Base-by-base conservation (phyloP, 108 stramenopile genomes). In the Fistulifera pelliculosa region DNA sequence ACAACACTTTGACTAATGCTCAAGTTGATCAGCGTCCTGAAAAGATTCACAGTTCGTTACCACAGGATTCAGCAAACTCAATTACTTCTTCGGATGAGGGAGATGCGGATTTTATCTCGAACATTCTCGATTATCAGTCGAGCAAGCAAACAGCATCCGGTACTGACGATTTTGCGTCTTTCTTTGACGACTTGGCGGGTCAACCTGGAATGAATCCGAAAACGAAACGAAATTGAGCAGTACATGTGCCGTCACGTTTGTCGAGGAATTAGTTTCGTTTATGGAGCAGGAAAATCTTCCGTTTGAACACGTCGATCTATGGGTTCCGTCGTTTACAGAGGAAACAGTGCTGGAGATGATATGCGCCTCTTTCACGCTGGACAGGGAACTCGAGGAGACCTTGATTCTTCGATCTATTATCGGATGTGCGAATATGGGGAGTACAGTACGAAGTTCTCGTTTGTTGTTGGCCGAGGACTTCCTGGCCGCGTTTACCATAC, bases 241-340 rank as follows among this genome's bases (percentile, higher is more conserved):
- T 49, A 45, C 16, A 17, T 45, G 44, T 21, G 48, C 25, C 6
- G 74, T 74, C n/a, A 65, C 64, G 35, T 83, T 83, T 48, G 66
- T 87, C 13, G 58, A 71, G 14, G 61, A 74, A 24, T 53, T 87
- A 2, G 53, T 75, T 11, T 24, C 48, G 22, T 81, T 66, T 40
- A 61, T 87, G 56, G 60, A 69, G 16, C 50, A 41, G 11, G 48
- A 54, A 5, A 65, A 81, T 54, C 42, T 73, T 14, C 75, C 81
- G 14, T 87, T 87, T 50, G 73, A 83, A 25, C 75, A 81, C 66
- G 71, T 63, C 12, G 85, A 87, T 73, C 47, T 87, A 13, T 87
- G 81, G 81, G 85, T 83, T 0, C 81, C 85, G 2, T 83, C 70
- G 49, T 80, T 61, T 47, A 38, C 53, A 43, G 47, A 65, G 52